These are phyloP conservation scores for Solanum tacnaense DNA, from an alignment of 257 asterid species.

Conservation along the genomic window DNA sequence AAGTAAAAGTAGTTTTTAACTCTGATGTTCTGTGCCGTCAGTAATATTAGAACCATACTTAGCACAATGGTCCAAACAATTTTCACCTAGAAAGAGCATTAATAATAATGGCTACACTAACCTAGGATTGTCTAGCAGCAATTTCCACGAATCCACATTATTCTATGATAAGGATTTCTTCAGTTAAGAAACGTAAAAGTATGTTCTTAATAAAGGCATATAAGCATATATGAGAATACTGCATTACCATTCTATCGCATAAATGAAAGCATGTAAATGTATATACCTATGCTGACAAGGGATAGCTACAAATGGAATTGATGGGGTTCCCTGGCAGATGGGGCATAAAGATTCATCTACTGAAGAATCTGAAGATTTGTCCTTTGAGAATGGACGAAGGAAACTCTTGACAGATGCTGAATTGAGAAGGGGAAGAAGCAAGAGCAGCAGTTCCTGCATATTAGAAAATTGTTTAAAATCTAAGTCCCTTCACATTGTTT, in stretches of 20 bases:
- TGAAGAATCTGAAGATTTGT: conserved; percentile 55
- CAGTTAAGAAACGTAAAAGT: background rate
- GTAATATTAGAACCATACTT: background rate
- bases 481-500: background rate
- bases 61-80: background rate
- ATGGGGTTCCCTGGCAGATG: conserved; percentile 74
- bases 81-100: background rate
- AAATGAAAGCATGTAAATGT: background rate
- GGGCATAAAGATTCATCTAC: conserved; percentile 71
- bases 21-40: background rate
- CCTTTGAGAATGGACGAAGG: conserved; percentile 75
- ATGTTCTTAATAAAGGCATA: background rate
- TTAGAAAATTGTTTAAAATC: background rate
- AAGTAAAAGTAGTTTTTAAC: background rate
- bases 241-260: background rate
- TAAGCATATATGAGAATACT: background rate
- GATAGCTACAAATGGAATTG: conserved; percentile 77
- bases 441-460: conserved; percentile 80
- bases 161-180: background rate
- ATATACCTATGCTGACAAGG: conserved; percentile 92
- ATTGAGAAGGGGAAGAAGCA: conserved; percentile 91
- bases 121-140: background rate
- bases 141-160: background rate
- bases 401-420: conserved; percentile 72
- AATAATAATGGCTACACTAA: background rate